Evolutionary conservation across 306 rosid genomes (phyloP), one percentile per base, ranked within the genome.

Genomic region (Fagus sylvatica): DNA sequence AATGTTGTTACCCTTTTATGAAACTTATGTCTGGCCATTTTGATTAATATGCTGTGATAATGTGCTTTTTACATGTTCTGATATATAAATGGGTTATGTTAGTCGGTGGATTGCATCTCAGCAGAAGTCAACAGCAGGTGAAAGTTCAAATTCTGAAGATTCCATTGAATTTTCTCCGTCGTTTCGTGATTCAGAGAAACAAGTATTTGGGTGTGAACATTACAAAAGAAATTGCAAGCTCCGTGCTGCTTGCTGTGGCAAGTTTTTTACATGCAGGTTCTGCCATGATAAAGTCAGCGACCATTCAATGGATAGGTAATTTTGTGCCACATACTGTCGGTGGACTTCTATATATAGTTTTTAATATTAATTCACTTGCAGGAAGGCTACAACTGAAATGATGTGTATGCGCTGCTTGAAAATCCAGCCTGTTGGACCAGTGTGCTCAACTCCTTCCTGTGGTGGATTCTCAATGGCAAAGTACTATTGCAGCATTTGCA

Each of bases 231-330:
- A 90, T 79, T 90, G 95, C 84, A 90, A 90, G 81, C 91, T 90
- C 61, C 92, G 80, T 49, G 91, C 95, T 85, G 89, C 92, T 85
- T 90, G 95, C 84, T 90, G 95, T 80, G 89, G 92, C 46, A 88
- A 81, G 84, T 74, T 90, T 74, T 88, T 88, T 81, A 57, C 95
- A 37, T 90, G 95, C 78, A 89, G 95, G 72, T 88, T 90, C 80
- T 90, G 95, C 79, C 95, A 90, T 78, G 95, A 90, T 74, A 86
- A 90, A 83, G 91, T 90, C 77, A 90, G 92, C 77, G 92, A 90
- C 73, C 95, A 90, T 84, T 88, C 91, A 19, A 90, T 90, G 92
- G 95, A 90, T 77, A 88, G 95, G 95, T 90, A 83, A 74, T 16
- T 49, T 79, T 84, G 71, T 17, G 39, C 71, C 75, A 49, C 10